A percentile compares a stretch with the other conserved stretches of the same genome.
phyloP scores from a whole-genome alignment of 805 yeast species.

The Suhomyces vadensis region DNA sequence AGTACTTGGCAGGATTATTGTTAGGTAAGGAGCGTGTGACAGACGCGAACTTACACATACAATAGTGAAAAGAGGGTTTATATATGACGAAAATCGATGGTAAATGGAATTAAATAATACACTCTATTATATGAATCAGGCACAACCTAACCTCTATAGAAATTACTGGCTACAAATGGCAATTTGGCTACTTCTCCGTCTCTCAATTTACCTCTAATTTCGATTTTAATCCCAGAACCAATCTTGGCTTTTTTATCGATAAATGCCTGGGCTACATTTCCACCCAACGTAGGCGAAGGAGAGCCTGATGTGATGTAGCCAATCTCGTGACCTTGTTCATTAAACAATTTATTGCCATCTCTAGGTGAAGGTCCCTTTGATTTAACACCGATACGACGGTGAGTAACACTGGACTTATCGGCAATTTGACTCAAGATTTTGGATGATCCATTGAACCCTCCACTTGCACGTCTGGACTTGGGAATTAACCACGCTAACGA shows the following conservation, averaged over 20 bases:
- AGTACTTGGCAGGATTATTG: neutral
- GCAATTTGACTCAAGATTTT: slow-evolving; percentile 69
- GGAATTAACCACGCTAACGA: slow-evolving; percentile 89
- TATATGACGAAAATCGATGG: no score
- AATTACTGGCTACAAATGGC: slow-evolving; percentile 80
- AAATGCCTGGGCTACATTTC: slow-evolving; percentile 90
- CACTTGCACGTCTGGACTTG: slow-evolving; percentile 64
- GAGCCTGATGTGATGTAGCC: slow-evolving; percentile 64
- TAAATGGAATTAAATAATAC: no score
- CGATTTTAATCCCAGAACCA: slow-evolving; percentile 71
- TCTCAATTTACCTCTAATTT: slow-evolving; percentile 81
- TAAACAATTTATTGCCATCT: slow-evolving; percentile 65
- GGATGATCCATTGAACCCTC: slow-evolving; percentile 73
- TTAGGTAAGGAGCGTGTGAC: neutral
- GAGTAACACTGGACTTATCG: slow-evolving; percentile 57
- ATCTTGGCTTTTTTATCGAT: slow-evolving; percentile 70
- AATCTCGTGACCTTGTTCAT: slow-evolving; percentile 52
- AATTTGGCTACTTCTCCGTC: slow-evolving; percentile 74
- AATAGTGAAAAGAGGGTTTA: neutral
- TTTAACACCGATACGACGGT: slow-evolving; percentile 69
- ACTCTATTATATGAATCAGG: neutral
- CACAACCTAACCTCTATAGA: slow-evolving; percentile 50
- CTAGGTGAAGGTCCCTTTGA: slow-evolving; percentile 93
- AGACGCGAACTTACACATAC: neutral
- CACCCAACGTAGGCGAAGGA: slow-evolving; percentile 60